Evolutionary conservation across 1,139 yeast species (phyloP).

Genomic region (Torulaspora globosa): DNA sequence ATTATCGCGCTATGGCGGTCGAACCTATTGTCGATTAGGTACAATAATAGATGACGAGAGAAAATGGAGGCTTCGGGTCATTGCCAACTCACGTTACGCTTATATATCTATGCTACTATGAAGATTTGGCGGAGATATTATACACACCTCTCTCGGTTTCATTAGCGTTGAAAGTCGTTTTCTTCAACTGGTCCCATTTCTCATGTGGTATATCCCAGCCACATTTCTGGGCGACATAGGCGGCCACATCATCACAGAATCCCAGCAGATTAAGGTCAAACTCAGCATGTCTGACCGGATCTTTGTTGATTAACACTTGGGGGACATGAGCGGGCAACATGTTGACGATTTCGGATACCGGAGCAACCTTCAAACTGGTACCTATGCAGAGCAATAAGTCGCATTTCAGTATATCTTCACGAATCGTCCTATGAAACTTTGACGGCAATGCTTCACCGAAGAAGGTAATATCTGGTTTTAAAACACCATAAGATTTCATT

Average conservation of each 20-base stretch:
- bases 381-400: slow-evolving; percentile 86
- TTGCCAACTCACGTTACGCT: background rate
- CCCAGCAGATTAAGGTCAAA: slow-evolving; percentile 83
- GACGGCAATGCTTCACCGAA: slow-evolving; percentile 86
- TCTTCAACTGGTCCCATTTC: slow-evolving; percentile 34
- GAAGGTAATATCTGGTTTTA: slow-evolving; percentile 94
- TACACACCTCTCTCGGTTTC: slow-evolving; percentile 34
- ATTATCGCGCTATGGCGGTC: background rate
- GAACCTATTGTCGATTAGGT: too few relatives aligned
- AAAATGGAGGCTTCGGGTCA: background rate
- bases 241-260: slow-evolving; percentile 81
- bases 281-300: slow-evolving; percentile 70
- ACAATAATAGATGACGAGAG: background rate
- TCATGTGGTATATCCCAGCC: slow-evolving; percentile 69
- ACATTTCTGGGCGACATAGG: slow-evolving; percentile 55
- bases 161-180: slow-evolving; percentile 24
- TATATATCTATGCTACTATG: slow-evolving; percentile 3
- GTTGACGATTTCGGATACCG: slow-evolving; percentile 90
- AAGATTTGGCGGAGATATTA: slow-evolving; percentile 9
- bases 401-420: slow-evolving; percentile 58
- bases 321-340: slow-evolving; percentile 68
- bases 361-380: slow-evolving; percentile 91
- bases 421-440: slow-evolving; percentile 61
- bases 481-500: slow-evolving; percentile 64
- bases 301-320: slow-evolving; percentile 76